phyloP scores from a whole-genome alignment of 345 rosid species.

The Aquilaria malaccensis region DNA sequence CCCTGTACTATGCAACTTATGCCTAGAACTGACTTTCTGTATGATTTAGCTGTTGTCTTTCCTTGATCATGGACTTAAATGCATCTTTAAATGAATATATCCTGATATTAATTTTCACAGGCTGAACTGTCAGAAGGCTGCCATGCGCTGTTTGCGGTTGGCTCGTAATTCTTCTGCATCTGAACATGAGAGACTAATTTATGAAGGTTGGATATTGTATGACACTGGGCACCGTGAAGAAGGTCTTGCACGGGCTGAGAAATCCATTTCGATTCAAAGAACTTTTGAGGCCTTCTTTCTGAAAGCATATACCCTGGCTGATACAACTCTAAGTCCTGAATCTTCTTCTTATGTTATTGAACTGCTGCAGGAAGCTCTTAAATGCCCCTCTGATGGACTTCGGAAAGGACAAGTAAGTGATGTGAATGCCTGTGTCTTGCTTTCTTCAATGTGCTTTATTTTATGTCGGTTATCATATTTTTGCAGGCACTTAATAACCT shows the following conservation, averaged over 20 bases:
- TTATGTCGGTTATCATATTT: slow-evolving; percentile 10
- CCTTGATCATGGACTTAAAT: slow-evolving; percentile 2
- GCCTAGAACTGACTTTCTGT: neutral
- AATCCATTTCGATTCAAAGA: slow-evolving; percentile 63
- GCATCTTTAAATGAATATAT: slow-evolving; percentile 10
- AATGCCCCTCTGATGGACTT: slow-evolving; percentile 93
- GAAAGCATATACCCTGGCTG: slow-evolving; percentile 84
- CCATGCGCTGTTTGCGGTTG: slow-evolving; percentile 73
- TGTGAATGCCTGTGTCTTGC: neutral
- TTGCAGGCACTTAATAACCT: slow-evolving; percentile 87
- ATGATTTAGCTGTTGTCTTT: neutral
- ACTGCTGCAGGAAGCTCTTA: slow-evolving; percentile 87
- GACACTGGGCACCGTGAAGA: slow-evolving; percentile 75
- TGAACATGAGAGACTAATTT: slow-evolving; percentile 72
- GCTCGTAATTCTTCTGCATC: slow-evolving; percentile 57
- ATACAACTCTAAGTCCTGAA: slow-evolving; percentile 51
- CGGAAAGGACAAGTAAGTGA: slow-evolving; percentile 87
- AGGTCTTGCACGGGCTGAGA: slow-evolving; percentile 73
- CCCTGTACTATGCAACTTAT: neutral
- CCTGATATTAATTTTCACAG: slow-evolving; percentile 25
- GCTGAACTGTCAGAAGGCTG: slow-evolving; percentile 86
- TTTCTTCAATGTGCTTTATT: slow-evolving; percentile 3
- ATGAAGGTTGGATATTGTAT: slow-evolving; percentile 94
- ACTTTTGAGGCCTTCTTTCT: slow-evolving; percentile 94
- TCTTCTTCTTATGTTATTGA: slow-evolving; percentile 56